A percentile compares a stretch with the other conserved stretches of the same genome.
These are phyloP conservation scores for Annona squamosa DNA, from an alignment of 164 flowering plant species.

Conservation along the genomic window DNA sequence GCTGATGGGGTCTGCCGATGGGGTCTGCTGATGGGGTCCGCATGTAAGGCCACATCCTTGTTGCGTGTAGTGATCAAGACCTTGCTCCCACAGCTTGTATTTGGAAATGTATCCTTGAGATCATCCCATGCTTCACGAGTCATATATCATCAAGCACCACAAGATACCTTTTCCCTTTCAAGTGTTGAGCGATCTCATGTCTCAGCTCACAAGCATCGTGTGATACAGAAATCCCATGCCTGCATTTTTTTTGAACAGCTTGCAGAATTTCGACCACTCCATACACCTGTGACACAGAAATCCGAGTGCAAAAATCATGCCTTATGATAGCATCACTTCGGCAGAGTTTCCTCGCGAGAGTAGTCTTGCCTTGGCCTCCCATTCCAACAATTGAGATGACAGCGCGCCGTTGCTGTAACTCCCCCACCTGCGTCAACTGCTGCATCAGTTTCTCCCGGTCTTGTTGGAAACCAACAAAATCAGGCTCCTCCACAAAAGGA, in stretches of 20 bases:
- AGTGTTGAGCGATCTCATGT: constrained; percentile 8
- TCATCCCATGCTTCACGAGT: constrained; percentile 30
- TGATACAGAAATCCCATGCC: neutral
- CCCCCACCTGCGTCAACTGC: too few relatives aligned
- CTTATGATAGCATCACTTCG: neutral
- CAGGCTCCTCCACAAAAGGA: too few relatives aligned
- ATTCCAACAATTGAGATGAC: neutral
- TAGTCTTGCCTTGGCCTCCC: neutral
- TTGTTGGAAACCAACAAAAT: too few relatives aligned
- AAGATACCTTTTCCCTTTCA: constrained; percentile 34
- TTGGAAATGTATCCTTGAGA: constrained; percentile 29
- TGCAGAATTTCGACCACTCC: neutral
- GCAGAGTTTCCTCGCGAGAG: neutral
- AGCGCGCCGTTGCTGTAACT: neutral
- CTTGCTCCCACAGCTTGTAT: constrained; percentile 26
- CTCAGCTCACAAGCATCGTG: neutral
- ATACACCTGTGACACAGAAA: neutral
- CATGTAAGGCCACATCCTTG: constrained; percentile 20
- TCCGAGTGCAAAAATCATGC: neutral
- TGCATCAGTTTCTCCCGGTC: too few relatives aligned
- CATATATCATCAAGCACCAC: constrained; percentile 52
- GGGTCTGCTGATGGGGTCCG: neutral
- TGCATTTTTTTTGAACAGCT: neutral
- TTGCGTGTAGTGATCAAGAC: constrained; percentile 37
- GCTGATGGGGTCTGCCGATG: neutral